Evolutionary conservation across 805 yeast species (phyloP), one percentile per base, ranked within the genome.

Genomic region (Candida wancherniae): DNA sequence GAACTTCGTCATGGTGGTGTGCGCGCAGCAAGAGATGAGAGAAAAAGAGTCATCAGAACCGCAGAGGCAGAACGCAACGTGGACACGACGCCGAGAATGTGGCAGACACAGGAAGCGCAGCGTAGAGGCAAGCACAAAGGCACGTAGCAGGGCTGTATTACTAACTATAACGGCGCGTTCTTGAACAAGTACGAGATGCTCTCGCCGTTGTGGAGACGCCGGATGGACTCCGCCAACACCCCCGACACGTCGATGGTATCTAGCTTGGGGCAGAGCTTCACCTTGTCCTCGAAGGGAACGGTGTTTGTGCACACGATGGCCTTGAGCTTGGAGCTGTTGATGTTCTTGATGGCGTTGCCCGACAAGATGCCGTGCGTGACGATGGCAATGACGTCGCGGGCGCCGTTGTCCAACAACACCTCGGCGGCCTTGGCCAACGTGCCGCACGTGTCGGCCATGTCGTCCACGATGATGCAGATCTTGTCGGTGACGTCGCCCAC

Each of bases 381-480:
- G 41, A 84, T 80, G 19, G 92, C 90, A 47, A 84, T 74, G 22
- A 84, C 92, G 34, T 77, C 69, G 48, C 75, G 66, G 26, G 90
- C 92, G 19, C 72, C 71, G 47, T 82, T 77, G 16, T 74, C 78
- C 37, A 83, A 53, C 33, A 84, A 63, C 9, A 80, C 75, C 41
- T 84, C 90, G 14, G 87, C 84, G 22, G 92, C 92, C 58, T 83
- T 84, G 32, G 80, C 84, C 42, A 84, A 62, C 12, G 94, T 84
- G 40, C 92, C 94, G 62, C 94, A 84, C 13, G 94, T 84, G 55
- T 84, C 94, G 26, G 92, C 92, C 87, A 84, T 84, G 57, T 84
- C 94, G 60, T 84, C 94, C 26, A 84, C 84, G 46, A 84, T 74
- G 33, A 84, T 66, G 63, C 92, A 84, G 29, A 77, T 68, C 57